These are phyloP conservation scores for Lactuca saligna DNA, from an alignment of 129 eudicot species.

Conservation along the genomic window DNA sequence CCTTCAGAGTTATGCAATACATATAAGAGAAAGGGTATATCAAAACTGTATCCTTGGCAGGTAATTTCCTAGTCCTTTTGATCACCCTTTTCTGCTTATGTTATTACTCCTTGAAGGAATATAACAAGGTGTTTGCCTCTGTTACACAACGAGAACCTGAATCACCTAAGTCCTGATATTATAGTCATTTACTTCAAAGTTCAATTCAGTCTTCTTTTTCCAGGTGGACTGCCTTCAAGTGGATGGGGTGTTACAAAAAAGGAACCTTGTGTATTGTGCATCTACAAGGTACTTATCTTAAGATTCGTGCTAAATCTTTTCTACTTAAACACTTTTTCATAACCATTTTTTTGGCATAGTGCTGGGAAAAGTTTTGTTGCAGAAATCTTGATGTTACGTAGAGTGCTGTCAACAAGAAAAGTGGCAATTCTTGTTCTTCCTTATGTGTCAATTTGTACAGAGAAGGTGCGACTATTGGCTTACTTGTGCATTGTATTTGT, in stretches of 20 bases:
- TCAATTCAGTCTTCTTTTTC: conserved; percentile 19
- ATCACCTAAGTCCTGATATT: no score
- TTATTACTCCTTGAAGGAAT: no score
- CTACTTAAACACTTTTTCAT: conserved; percentile 13
- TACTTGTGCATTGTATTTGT: background rate
- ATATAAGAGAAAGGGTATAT: conserved; percentile 71
- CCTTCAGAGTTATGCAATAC: conserved; percentile 72
- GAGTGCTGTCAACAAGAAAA: conserved; percentile 76
- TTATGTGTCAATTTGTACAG: conserved; percentile 92
- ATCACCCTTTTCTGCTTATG: no score
- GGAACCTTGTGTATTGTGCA: conserved; percentile 98
- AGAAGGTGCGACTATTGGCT: conserved; percentile 54
- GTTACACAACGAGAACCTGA: no score
- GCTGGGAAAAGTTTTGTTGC: conserved; percentile 99
- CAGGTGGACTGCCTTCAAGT: conserved; percentile 99
- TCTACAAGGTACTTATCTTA: conserved; percentile 68
- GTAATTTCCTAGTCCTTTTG: conserved; percentile 30
- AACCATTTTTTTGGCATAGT: conserved; percentile 39
- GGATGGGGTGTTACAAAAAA: conserved; percentile 80
- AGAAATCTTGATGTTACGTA: conserved; percentile 87
- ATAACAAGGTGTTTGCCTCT: no score
- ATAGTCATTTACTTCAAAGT: no score
- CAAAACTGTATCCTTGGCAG: conserved; percentile 95
- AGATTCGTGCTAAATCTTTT: background rate
- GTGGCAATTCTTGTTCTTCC: conserved; percentile 96